phyloP scores from a whole-genome alignment of 106 monocot species.

The Dioscorea dumetorum region DNA sequence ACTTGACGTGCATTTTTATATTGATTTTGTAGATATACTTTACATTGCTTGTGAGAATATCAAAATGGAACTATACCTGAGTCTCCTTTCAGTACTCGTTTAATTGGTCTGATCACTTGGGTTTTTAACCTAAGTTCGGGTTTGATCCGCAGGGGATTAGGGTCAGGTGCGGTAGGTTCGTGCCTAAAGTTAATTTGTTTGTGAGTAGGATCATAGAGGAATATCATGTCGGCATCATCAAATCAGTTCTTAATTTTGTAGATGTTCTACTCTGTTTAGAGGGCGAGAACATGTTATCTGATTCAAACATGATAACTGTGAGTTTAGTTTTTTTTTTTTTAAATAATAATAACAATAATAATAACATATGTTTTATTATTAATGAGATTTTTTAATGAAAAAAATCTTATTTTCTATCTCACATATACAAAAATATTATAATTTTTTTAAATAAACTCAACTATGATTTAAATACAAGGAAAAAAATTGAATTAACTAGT shows the following conservation, averaged over 20 bases:
- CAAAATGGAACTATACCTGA: no score
- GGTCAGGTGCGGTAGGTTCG: constrained; percentile 29
- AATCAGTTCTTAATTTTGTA: constrained; percentile 28
- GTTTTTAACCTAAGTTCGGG: background rate
- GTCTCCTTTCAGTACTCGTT: constrained; percentile 36
- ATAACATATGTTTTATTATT: background rate
- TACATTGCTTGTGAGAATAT: no score
- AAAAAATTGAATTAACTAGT: no score
- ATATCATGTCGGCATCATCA: constrained; percentile 5
- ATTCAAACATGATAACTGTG: constrained; percentile 62
- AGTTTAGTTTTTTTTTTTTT: background rate
- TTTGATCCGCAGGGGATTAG: constrained; percentile 46
- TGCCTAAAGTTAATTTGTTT: constrained; percentile 48
- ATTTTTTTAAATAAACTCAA: no score
- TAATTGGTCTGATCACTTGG: constrained; percentile 62
- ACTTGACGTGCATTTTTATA: no score
- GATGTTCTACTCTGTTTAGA: constrained; percentile 51
- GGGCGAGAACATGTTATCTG: constrained; percentile 32
- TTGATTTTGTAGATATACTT: no score
- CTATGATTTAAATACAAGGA: no score
- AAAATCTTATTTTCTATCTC: background rate
- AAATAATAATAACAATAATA: no score
- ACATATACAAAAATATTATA: no score
- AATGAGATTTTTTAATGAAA: background rate
- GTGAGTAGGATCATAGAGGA: constrained; percentile 46